Base-by-base conservation (phyloP, 768 basidiomycete genomes). In the Cystofilobasidium capitatum region DNA sequence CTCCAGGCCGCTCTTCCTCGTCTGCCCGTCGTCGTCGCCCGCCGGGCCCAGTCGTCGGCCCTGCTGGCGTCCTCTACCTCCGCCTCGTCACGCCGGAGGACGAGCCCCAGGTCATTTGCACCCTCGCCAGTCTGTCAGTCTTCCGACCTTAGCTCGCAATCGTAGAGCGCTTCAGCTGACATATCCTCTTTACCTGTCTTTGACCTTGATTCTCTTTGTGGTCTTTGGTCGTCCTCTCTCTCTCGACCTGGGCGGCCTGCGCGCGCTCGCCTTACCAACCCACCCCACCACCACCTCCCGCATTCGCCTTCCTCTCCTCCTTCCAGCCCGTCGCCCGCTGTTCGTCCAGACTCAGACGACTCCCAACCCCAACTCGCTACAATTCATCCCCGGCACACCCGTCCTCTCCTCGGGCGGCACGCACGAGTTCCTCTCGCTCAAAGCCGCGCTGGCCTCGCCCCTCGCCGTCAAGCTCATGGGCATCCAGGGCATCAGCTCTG, bases 281-380 rank as follows among this genome's bases (percentile, higher is more conserved):
- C 62, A 49, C 70, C 68, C 70, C 44, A 70, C 54, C 54, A 45
- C 26, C 60, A 8, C 26, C 10, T 39, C 26, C 35, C 24, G 62
- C 62, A 44, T 59, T 24, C 33, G 26, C 49, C 47, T n/a, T 0
- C 45, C 22, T 37, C 31, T 36, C 17, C 45, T 49, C 44, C 26
- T 39, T n/a, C 33, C 42, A 60, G 59, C 29, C 13, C 62, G 36
- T 31, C 68, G 68, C 26, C 31, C 68, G 31, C 62, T 69, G 37
- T 98, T 98, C 80, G 96, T 98, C 66, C 96, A 99, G 79, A 98
- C 94, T 6, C 93, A 97, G 79, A 85, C 86, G 13, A 99, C 96
- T 0, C 96, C 96, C 0, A 99, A 99, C 76, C 89, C 91, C 37
- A 91, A 97, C 75, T 94, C 93, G 0, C 83, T 99, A 61, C 98